Evolutionary conservation across 176 grass and related monocot genomes (phyloP), one percentile per base, ranked within the genome.

Genomic region (Oryza punctata): DNA sequence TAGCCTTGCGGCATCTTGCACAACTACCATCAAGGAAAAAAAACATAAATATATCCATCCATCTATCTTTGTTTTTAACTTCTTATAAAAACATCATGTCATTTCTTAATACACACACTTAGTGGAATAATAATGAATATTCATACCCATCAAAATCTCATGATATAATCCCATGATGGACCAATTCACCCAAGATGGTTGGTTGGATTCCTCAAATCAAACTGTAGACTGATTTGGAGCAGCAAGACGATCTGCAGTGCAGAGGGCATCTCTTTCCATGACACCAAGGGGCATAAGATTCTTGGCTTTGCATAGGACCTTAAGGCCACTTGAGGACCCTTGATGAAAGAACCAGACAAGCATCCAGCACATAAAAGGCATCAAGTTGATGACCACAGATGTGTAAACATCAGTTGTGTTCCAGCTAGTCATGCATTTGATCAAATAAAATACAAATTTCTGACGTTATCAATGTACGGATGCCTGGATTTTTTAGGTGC

Each of bases 281-380:
- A 74, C 69, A 46, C 75, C 10, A 79, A 81, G 69, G 60, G 69
- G 45, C 82, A 54, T 63, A 50, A 77, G 65, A 70, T 75, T 73
- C 28, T 1, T 69, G 82, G 27, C 87, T 68, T 68, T 70, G 23
- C 50, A 52, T 12, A 49, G n/a, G 49, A 45, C 28, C 64, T 35
- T 67, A 81, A 80, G 77, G 77, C 35, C 46, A 69, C 4, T 40
- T 45, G 28, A 47, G 1, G 10, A 78, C 63, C 28, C 32, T 26
- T 37, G 44, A 77, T 37, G 44, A 77, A 54, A 50, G 10, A 50
- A 27, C 66, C 61, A 68, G 46, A n/a, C n/a, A 83, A 37, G 10
- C 45, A 68, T 32, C 50, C 50, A 54, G 18, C 50, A 40, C 25
- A 35, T 35, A 35, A 79, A 67, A 46, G 1, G 69, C 19, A 25